Evolutionary conservation across 163 green algal genomes (phyloP), one percentile per base, ranked within the genome.

Genomic region (Chlorella variabilis): DNA sequence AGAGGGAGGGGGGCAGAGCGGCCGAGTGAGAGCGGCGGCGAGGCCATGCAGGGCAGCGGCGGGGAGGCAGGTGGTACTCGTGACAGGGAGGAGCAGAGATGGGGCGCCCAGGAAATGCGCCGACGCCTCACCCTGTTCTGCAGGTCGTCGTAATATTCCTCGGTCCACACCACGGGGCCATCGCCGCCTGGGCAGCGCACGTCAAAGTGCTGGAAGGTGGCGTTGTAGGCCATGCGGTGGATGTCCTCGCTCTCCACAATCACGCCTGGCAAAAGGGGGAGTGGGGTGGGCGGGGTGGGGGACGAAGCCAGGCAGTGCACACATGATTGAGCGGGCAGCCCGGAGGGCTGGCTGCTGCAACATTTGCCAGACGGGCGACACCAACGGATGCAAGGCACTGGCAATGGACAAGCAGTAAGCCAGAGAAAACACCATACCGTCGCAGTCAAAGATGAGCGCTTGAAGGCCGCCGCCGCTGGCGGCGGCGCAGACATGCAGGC

Each of bases 171-270:
- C 23, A 94, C 88, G 5, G 86, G 33, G 0, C 65, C 48, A 11
- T 71, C 84, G 13, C 80, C 38, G 6, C 71, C 73, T 2, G 75
- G 76, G 62, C 87, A 91, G 36, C 80, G 63, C 59, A 96, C 88
- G 0, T 90, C 33, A 63, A 96, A 97, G 63, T 96, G 75, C 58
- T 93, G 61, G 77, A 98, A 99, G 13, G 96, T 84, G 13, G 88
- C 95, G 84, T 99, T 98, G 88, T 99, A 99, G 4, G 96, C 96
- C 17, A 83, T 69, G n/a, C 96, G 83, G 86, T 99, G 96, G 34
- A 99, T 87, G 51, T 98, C 94, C 85, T 99, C 96, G 8, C 93
- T 97, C 69, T 98, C 93, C 18, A 99, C 77, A 68, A 99, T 98
- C 13, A 98, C 95, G 62, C 95, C 94, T 93, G 84, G n/a, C n/a